Evolutionary conservation across 2,329 filamentous ascomycete species (phyloP).

Genomic region (Tolypocladium pustulatum): DNA sequence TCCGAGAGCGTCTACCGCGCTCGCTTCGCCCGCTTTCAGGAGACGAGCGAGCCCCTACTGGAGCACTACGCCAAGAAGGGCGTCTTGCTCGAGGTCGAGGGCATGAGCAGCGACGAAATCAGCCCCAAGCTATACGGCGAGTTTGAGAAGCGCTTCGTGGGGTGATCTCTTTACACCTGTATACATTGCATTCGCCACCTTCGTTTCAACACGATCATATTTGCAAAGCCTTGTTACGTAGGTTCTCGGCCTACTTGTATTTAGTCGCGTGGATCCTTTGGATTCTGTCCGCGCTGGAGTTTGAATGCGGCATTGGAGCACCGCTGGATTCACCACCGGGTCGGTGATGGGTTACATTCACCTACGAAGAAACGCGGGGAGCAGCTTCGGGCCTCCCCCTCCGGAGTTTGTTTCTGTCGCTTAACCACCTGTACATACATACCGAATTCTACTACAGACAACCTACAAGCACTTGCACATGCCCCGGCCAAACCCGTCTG

Average conservation of each 20-base stretch:
- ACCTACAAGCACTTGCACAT: not conserved
- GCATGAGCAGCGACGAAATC: conserved; percentile 90
- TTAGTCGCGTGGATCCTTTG: not conserved
- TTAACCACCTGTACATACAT: not conserved
- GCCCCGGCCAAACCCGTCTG: not conserved
- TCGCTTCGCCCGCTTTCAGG: conserved; percentile 72
- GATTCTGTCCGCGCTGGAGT: not conserved
- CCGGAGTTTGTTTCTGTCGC: not conserved
- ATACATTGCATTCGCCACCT: not conserved
- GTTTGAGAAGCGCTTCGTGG: conserved; percentile 64
- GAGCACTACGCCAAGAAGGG: conserved; percentile 82
- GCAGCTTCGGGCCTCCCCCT: not conserved
- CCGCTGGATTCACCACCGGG: not conserved
- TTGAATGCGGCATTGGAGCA: not conserved
- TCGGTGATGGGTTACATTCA: not conserved
- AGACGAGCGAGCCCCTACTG: conserved; percentile 74
- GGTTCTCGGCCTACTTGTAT: not conserved
- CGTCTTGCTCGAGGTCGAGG: conserved; percentile 77
- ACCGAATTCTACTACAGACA: not conserved
- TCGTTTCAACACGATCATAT: not conserved
- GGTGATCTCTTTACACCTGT: conserved; percentile 7
- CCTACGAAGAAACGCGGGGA: not conserved
- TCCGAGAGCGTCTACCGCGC: conserved; percentile 75
- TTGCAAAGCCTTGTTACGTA: not conserved
- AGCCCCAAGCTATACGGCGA: conserved; percentile 78